These are phyloP conservation scores for Tuber microsphaerosporum DNA, from an alignment of 495 filamentous ascomycete species.

Conservation along the genomic window DNA sequence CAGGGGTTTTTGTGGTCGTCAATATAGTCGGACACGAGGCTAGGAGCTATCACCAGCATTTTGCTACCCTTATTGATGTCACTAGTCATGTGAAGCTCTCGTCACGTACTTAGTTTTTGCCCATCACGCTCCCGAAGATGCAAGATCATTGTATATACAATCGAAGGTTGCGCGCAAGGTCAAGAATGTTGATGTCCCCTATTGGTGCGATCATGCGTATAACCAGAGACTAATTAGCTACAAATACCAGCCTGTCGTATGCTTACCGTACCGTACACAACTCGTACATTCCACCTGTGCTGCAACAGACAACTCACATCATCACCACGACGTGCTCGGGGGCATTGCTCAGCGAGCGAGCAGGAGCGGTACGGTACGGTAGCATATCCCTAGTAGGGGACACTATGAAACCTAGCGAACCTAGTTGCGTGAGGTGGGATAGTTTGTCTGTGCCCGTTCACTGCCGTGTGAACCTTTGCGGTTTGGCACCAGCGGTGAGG, in stretches of 20 bases:
- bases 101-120: constrained; percentile 18
- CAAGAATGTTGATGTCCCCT: constrained; percentile 4
- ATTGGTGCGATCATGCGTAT: constrained; percentile 3
- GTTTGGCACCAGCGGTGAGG: neutral
- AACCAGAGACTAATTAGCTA: neutral
- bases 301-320: constrained; percentile 34
- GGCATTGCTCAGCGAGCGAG: neutral
- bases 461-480: neutral
- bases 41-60: constrained; percentile 25
- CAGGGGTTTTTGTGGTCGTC: constrained; percentile 14
- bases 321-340: constrained; percentile 21
- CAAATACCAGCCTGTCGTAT: neutral
- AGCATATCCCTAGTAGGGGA: neutral
- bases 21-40: constrained; percentile 27
- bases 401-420: neutral
- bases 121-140: constrained; percentile 25
- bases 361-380: neutral
- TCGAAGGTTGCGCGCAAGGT: constrained; percentile 24
- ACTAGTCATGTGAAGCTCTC: constrained; percentile 25
- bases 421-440: neutral
- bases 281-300: constrained; percentile 31
- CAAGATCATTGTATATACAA: constrained; percentile 24
- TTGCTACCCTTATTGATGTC: constrained; percentile 25
- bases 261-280: constrained; percentile 3
- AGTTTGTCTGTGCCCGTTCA: neutral